Percentiles rank a stretch among this genome's conserved stretches.
phyloP scores from a whole-genome alignment of 306 rosid species.

The Acacia acuminata region DNA sequence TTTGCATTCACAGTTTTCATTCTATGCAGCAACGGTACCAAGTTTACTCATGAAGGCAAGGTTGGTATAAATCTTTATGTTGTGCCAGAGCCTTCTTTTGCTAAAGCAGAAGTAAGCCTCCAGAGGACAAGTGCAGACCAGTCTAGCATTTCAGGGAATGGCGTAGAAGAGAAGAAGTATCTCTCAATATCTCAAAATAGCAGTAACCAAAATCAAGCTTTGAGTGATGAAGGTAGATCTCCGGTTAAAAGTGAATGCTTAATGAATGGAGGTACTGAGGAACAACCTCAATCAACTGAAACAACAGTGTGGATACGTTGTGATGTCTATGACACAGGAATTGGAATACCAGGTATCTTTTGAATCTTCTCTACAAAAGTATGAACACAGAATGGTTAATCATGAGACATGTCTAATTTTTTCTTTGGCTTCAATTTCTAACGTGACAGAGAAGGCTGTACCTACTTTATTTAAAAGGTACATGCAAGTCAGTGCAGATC shows the following conservation, averaged over 20 bases:
- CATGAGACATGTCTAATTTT: conserved; percentile 5
- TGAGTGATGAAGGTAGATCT: conserved; percentile 51
- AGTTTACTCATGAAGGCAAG: conserved; percentile 95
- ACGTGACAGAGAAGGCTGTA: conserved; percentile 73
- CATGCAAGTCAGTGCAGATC: conserved; percentile 99
- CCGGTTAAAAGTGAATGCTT: conserved; percentile 53
- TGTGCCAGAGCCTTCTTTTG: conserved; percentile 57
- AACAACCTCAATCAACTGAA: conserved; percentile 51
- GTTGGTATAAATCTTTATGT: conserved; percentile 83
- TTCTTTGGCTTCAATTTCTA: conserved; percentile 1
- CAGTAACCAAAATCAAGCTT: conserved; percentile 42
- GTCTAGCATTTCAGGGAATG: conserved; percentile 42
- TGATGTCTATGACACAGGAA: conserved; percentile 94
- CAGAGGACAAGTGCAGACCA: conserved; percentile 42
- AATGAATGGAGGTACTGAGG: conserved; percentile 52
- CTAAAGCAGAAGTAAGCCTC: conserved; percentile 46
- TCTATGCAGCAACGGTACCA: conserved; percentile 81
- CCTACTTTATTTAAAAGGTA: conserved; percentile 84
- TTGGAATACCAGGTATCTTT: conserved; percentile 90
- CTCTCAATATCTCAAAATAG: conserved; percentile 37
- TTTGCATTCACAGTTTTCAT: conserved; percentile 18
- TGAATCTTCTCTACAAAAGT: not conserved
- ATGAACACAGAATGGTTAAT: not conserved
- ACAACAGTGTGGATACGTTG: conserved; percentile 88
- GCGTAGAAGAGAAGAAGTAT: conserved; percentile 52